A percentile compares a stretch with the other conserved stretches of the same genome.
Evolutionary conservation across 140 eudicot species (phyloP).

Genomic region (Stevia rebaudiana): DNA sequence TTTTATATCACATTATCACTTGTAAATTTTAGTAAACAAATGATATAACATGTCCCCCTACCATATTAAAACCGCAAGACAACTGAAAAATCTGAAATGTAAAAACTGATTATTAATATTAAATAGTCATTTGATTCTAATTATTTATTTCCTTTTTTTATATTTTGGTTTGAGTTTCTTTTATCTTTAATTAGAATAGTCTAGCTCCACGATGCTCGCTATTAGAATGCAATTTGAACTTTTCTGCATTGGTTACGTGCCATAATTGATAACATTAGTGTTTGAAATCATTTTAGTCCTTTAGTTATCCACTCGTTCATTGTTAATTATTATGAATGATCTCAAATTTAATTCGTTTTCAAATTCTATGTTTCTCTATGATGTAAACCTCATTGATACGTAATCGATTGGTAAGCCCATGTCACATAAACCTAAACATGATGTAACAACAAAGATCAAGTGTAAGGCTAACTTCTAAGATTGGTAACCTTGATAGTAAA

Average conservation of each 20-base stretch:
- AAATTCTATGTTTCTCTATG: background rate
- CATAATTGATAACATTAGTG: slow-evolving; percentile 1
- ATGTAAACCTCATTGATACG: background rate
- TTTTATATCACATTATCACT: too few species aligned
- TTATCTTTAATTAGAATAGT: background rate
- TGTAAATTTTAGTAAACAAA: too few species aligned
- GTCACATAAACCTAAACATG: background rate
- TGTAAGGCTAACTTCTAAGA: too few species aligned
- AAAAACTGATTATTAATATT: too few species aligned
- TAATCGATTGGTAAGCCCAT: background rate
- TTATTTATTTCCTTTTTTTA: background rate
- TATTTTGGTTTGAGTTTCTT: background rate
- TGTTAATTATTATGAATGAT: background rate
- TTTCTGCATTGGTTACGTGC: slow-evolving; percentile 18
- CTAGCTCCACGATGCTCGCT: background rate
- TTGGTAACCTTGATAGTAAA: too few species aligned
- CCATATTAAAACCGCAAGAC: too few species aligned
- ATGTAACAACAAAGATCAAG: background rate
- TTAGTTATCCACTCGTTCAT: background rate
- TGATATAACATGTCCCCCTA: too few species aligned
- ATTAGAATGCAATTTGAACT: slow-evolving; percentile 17
- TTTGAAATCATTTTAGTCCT: background rate
- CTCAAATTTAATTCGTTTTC: background rate
- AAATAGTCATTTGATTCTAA: background rate
- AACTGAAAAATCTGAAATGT: too few species aligned